phyloP scores from a whole-genome alignment of 176 grass and related monocot genomes.

The Coix lacrymajobi region DNA sequence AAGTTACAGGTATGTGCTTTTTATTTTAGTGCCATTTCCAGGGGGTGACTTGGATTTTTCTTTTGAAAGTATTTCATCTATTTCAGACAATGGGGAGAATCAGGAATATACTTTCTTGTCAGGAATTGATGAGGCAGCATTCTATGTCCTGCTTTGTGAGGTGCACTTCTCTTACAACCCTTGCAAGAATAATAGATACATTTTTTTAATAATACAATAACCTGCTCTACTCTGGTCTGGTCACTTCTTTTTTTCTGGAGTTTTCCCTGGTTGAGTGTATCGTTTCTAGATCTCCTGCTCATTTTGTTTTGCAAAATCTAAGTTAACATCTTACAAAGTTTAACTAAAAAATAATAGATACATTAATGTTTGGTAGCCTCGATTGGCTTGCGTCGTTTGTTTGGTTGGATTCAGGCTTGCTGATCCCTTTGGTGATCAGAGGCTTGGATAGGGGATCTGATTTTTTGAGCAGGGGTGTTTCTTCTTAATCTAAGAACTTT shows the following conservation, averaged over 20 bases:
- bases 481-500: no score
- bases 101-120: no score
- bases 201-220: background rate
- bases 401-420: no score
- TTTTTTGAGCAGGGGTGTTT: no score
- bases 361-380: no score
- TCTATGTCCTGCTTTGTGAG: background rate
- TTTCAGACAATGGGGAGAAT: no score
- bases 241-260: background rate
- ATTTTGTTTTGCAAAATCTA: background rate
- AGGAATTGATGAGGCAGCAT: conserved; percentile 1
- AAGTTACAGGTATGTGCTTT: background rate
- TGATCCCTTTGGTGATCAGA: no score
- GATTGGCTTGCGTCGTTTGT: no score
- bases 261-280: background rate
- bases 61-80: no score
- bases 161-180: background rate
- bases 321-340: no score
- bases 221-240: background rate
- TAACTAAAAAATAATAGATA: no score
- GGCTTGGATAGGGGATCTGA: no score
- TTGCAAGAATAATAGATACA: background rate
- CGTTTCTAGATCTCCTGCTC: background rate
- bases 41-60: conserved; percentile 86
- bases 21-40: conserved; percentile 22